These are phyloP conservation scores for Cercospora canescens DNA, from an alignment of 2,329 filamentous ascomycete genomes.

Conservation along the genomic window DNA sequence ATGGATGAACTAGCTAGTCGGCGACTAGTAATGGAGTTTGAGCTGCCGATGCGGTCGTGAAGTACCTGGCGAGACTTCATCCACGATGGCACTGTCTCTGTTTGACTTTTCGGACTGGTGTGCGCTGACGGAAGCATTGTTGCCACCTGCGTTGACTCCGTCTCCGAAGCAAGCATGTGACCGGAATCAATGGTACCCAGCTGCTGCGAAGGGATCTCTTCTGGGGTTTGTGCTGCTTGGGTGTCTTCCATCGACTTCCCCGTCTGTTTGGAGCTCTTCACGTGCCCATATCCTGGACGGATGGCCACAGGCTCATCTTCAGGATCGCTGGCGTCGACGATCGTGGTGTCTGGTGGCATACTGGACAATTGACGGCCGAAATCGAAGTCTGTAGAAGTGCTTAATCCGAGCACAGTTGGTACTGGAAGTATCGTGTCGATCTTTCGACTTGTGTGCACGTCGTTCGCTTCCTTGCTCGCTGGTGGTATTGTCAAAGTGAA, in stretches of 20 bases:
- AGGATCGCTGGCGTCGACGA: conserved; percentile 3
- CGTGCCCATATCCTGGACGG: not conserved
- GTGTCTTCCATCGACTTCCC: not conserved
- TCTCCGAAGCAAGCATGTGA: not conserved
- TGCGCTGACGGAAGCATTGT: not conserved
- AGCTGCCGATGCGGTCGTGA: conserved; percentile 1
- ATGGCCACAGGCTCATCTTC: not conserved
- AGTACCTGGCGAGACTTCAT: not conserved
- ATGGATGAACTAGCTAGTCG: not conserved
- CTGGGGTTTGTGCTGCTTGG: not conserved
- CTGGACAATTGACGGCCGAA: conserved; percentile 12
- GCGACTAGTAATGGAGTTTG: not conserved
- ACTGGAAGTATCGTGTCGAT: conserved; percentile 4
- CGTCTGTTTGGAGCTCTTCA: not conserved
- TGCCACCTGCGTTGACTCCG: not conserved
- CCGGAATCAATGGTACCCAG: not conserved
- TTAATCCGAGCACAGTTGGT: conserved; percentile 18
- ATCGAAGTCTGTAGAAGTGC: conserved; percentile 19
- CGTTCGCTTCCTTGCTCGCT: not conserved
- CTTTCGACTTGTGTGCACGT: not conserved
- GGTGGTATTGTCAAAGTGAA: not conserved
- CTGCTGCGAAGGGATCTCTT: not conserved
- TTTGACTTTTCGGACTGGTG: not conserved
- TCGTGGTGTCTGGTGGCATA: not conserved
- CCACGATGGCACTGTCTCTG: not conserved